These are phyloP conservation scores for Quercus berberidifolia DNA, from an alignment of 306 rosid genomes.

Conservation along the genomic window DNA sequence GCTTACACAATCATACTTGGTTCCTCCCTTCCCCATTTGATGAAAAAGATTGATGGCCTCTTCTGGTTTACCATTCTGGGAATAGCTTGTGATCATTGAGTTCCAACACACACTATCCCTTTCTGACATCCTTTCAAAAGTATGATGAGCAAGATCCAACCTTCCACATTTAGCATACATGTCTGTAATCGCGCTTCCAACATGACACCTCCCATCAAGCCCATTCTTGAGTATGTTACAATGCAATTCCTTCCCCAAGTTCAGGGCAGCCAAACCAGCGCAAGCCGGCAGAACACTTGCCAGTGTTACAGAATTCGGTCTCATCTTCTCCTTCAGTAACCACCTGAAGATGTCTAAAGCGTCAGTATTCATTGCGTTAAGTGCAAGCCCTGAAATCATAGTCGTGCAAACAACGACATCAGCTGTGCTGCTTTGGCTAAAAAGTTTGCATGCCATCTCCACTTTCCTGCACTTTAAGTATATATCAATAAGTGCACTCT, in stretches of 20 bases:
- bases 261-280: constrained; percentile 59
- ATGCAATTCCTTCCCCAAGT: constrained; percentile 74
- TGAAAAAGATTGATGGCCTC: constrained; percentile 61
- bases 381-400: constrained; percentile 71
- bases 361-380: constrained; percentile 49
- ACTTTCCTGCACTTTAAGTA: constrained; percentile 61
- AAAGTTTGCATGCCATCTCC: constrained; percentile 46
- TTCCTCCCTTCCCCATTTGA: constrained; percentile 60
- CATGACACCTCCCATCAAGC: constrained; percentile 40
- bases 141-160: constrained; percentile 57
- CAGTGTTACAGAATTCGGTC: constrained; percentile 60
- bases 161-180: constrained; percentile 90
- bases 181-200: constrained; percentile 65
- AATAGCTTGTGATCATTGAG: constrained; percentile 66
- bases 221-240: constrained; percentile 46
- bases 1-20: constrained; percentile 57
- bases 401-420: constrained; percentile 70
- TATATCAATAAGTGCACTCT: constrained; percentile 63
- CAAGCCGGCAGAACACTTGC: constrained; percentile 76
- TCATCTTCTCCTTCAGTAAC: constrained; percentile 53
- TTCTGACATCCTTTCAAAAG: constrained; percentile 46
- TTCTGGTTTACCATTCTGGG: constrained; percentile 67
- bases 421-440: constrained; percentile 36
- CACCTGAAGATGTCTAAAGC: constrained; percentile 60
- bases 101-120: constrained; percentile 84